Conservation (phyloP, 148 eudicot species). For the Chenopodium quinoa region DNA sequence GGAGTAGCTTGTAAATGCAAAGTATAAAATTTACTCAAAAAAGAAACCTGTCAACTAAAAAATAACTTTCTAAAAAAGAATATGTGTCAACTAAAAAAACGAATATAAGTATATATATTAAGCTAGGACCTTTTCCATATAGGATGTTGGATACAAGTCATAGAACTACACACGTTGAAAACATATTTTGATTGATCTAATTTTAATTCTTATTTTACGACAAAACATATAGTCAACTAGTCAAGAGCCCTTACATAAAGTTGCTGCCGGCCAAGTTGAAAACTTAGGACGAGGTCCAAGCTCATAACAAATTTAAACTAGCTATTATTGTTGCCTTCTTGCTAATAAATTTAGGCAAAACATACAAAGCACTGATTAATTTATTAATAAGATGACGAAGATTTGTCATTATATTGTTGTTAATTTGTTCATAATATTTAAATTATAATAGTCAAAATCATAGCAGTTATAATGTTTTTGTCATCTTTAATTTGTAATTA, state of each 20-base stretch:
- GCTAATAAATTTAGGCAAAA: not conserved
- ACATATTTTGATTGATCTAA: too few species aligned
- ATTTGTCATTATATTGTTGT: not conserved
- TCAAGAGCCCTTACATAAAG: not conserved
- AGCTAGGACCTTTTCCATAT: too few species aligned
- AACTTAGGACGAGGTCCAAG: conserved; percentile 14
- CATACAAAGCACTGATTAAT: too few species aligned
- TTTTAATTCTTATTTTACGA: too few species aligned
- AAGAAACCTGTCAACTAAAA: too few species aligned
- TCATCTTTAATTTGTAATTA: not conserved
- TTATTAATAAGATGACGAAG: not conserved
- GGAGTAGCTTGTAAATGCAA: too few species aligned
- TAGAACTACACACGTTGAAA: too few species aligned
- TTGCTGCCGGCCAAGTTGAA: not conserved
- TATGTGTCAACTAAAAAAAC: too few species aligned
- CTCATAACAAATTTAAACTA: not conserved
- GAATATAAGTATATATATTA: too few species aligned
- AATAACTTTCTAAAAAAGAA: too few species aligned
- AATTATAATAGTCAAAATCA: not conserved
- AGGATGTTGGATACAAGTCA: too few species aligned
- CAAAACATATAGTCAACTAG: not conserved
- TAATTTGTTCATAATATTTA: not conserved
- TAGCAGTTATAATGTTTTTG: conserved; percentile 17
- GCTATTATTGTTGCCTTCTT: not conserved
- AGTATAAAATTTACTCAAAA: too few species aligned